These are phyloP conservation scores for Jamesozyma piceae DNA, from an alignment of 805 yeast species.

Conservation along the genomic window DNA sequence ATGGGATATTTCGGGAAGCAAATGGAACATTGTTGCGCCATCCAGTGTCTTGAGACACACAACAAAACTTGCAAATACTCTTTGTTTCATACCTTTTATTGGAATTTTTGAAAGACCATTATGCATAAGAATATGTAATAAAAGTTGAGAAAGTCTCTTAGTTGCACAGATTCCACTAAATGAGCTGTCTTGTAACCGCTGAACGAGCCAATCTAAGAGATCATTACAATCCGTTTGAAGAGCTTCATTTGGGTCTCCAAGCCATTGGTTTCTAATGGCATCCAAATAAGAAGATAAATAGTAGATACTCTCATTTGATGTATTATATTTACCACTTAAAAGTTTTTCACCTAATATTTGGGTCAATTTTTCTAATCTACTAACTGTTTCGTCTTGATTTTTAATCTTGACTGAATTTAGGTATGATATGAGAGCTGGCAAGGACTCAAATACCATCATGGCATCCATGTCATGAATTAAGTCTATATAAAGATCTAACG, in stretches of 20 bases:
- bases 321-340: slow-evolving; percentile 14
- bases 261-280: slow-evolving; percentile 20
- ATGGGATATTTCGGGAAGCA: slow-evolving; percentile 6
- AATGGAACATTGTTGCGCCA: slow-evolving; percentile 2
- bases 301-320: slow-evolving; percentile 14
- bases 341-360: slow-evolving; percentile 20
- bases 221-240: slow-evolving; percentile 39
- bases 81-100: slow-evolving; percentile 23
- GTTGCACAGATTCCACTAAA: slow-evolving; percentile 34
- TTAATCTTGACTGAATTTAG: not conserved
- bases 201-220: slow-evolving; percentile 37
- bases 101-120: slow-evolving; percentile 17
- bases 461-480: not conserved
- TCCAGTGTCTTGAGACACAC: slow-evolving; percentile 15
- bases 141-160: slow-evolving; percentile 27
- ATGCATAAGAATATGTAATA: slow-evolving; percentile 25
- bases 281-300: slow-evolving; percentile 14
- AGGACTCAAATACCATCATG: slow-evolving; percentile 1
- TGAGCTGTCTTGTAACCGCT: slow-evolving; percentile 34
- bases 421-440: slow-evolving; percentile 5
- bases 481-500: not conserved
- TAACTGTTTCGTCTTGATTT: not conserved
- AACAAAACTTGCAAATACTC: slow-evolving; percentile 16
- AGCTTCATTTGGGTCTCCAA: slow-evolving; percentile 12
- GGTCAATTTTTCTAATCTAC: slow-evolving; percentile 8